Evolutionary conservation across 1,139 yeast species (phyloP).

Genomic region (Geotrichum siamense): DNA sequence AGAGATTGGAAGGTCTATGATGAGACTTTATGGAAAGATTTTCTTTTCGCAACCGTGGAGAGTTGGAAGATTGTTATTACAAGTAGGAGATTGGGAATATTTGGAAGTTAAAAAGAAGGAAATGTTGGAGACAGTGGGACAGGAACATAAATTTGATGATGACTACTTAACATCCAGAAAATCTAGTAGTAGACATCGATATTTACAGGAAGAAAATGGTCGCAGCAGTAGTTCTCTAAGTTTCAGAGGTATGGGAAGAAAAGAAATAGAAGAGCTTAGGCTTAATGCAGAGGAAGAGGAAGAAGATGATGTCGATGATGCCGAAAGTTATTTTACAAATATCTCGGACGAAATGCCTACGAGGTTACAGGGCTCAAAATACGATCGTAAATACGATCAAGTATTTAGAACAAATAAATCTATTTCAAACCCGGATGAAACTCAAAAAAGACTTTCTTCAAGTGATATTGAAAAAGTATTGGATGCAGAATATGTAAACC

Average conservation of each 20-base stretch:
- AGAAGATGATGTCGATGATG: slow-evolving; percentile 31
- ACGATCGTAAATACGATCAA: neutral
- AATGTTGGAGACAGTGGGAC: slow-evolving; percentile 12
- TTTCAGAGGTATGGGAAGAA: slow-evolving; percentile 10
- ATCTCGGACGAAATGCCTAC: slow-evolving; percentile 25
- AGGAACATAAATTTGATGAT: slow-evolving; percentile 29
- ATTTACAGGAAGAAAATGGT: slow-evolving; percentile 1
- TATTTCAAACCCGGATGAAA: neutral
- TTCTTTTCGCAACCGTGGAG: slow-evolving; percentile 84
- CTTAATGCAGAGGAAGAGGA: slow-evolving; percentile 17
- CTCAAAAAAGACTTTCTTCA: neutral
- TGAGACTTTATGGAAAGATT: slow-evolving; percentile 60
- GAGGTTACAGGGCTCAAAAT: neutral
- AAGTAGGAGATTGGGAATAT: slow-evolving; percentile 52
- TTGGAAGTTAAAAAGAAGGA: neutral
- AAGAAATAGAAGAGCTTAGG: slow-evolving; percentile 7
- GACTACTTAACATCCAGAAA: slow-evolving; percentile 18
- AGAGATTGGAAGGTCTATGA: slow-evolving; percentile 47
- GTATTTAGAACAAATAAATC: neutral
- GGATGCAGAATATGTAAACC: slow-evolving; percentile 19
- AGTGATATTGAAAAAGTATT: slow-evolving; percentile 4
- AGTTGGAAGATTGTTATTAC: slow-evolving; percentile 68
- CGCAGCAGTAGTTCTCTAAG: slow-evolving; percentile 17
- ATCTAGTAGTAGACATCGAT: slow-evolving; percentile 13
- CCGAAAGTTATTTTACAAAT: slow-evolving; percentile 45